Evolutionary conservation across 176 grass and related monocot genomes (phyloP), one percentile per base, ranked within the genome.

Genomic region (Phyllostachys edulis): DNA sequence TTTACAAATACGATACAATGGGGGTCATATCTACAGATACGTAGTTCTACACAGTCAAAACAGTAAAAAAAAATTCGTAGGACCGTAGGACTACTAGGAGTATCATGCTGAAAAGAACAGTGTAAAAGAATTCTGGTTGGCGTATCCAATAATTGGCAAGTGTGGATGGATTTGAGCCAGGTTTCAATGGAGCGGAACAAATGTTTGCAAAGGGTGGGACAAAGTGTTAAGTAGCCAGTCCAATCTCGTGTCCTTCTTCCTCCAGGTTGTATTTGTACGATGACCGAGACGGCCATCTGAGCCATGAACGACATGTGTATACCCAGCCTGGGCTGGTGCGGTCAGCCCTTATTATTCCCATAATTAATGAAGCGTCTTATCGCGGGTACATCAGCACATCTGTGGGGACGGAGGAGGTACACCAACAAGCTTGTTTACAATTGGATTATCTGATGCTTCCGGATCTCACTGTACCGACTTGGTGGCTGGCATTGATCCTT

Each of bases 231-330:
- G 40, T 29, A 77, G 64, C 51, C 64, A 6, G 64, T 82, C 78
- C 46, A 86, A 77, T 86, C 83, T 37, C 34, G 13, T 40, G 76
- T 69, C 69, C 42, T 54, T 29, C n/a, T 5, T 24, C 20, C 62
- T 44, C 88, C 83, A 86, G 72, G 83, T 77, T 90, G 78, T 45
- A 82, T 63, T 24, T 45, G 24, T 49, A 62, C 41, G 38, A n/a
- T n/a, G n/a, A 37, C 65, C 34, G 64, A 63, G 57, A 41, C 41
- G 36, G 23, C 44, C 63, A 68, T 63, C 29, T 39, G 67, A 37
- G 46, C 72, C 45, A 77, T 6, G 54, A 77, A 39, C 72, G 54
- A 13, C 13, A 24, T 44, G 36, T 34, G 12, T 14, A 38, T 29
- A 29, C 29, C 18, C 80, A 75, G 70, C 69, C 77, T 44, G 70